A percentile compares a stretch with the other conserved stretches of the same genome.
phyloP scores from a whole-genome alignment of 2,329 filamentous ascomycete genomes.

The Colletotrichum musae region DNA sequence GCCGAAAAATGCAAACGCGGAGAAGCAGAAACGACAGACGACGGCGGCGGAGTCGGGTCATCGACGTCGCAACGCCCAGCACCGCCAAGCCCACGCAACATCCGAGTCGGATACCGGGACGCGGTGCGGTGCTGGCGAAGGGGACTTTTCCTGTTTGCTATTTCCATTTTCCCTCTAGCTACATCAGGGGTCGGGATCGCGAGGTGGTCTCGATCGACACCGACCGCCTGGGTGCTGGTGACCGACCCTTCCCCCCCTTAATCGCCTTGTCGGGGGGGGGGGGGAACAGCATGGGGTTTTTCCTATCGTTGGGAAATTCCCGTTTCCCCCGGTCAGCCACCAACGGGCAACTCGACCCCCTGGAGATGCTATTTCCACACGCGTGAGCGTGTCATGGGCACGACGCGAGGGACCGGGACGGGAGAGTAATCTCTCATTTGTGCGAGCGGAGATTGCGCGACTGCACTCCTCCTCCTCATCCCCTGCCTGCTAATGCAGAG shows the following conservation, averaged over 20 bases:
- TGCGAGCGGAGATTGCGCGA: constrained; percentile 7
- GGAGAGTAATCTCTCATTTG: constrained; percentile 8
- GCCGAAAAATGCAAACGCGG: constrained; percentile 7
- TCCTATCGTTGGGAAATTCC: constrained; percentile 18
- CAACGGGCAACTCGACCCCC: constrained; percentile 11
- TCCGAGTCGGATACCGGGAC: constrained; percentile 3
- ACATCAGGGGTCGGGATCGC: constrained; percentile 29
- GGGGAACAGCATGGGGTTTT: neutral
- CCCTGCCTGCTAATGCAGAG: constrained; percentile 28
- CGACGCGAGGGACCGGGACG: neutral
- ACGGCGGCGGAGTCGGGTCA: neutral
- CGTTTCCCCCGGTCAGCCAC: constrained; percentile 20
- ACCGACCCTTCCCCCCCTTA: constrained; percentile 11
- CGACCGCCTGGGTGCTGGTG: constrained; percentile 35
- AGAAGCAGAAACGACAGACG: constrained; percentile 8
- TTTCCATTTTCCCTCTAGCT: constrained; percentile 13
- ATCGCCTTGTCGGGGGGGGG: constrained; percentile 14
- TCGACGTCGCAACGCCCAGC: neutral
- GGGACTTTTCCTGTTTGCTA: neutral
- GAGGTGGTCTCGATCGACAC: constrained; percentile 38
- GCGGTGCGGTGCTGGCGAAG: neutral
- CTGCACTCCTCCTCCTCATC: constrained; percentile 14
- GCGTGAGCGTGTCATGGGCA: constrained; percentile 29
- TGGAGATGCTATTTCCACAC: constrained; percentile 12
- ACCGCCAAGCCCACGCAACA: neutral